phyloP scores from a whole-genome alignment of 352 stramenopile genomes.

The Pythium monospermum region DNA sequence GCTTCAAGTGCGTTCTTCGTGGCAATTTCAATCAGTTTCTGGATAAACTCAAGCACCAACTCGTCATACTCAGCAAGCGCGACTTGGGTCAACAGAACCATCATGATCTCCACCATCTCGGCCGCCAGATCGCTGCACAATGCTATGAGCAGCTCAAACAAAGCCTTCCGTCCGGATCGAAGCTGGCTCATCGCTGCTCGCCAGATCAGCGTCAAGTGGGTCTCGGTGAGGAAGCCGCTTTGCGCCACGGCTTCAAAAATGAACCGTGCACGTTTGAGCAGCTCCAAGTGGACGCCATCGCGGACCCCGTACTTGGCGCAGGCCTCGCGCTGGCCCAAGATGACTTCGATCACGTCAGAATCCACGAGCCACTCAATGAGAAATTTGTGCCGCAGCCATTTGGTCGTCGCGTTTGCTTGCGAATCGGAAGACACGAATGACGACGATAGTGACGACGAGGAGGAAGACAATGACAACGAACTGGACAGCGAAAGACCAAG shows the following conservation, averaged over 20 bases:
- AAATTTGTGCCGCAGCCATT: conserved; percentile 70
- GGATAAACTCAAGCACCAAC: conserved; percentile 70
- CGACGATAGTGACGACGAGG: conserved; percentile 4
- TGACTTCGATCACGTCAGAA: conserved; percentile 79
- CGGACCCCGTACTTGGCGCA: conserved; percentile 68
- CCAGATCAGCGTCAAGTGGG: conserved; percentile 74
- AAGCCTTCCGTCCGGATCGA: conserved; percentile 53
- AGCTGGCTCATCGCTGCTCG: conserved; percentile 63
- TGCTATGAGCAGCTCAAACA: conserved; percentile 71
- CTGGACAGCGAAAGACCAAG: conserved; percentile 12
- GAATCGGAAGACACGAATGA: conserved; percentile 22
- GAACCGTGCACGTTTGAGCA: conserved; percentile 69
- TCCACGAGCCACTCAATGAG: conserved; percentile 73
- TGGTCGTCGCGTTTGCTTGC: conserved; percentile 39
- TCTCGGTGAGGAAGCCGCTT: conserved; percentile 51
- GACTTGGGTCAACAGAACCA: conserved; percentile 72
- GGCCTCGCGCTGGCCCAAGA: conserved; percentile 62
- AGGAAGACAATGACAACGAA: conserved; percentile 12
- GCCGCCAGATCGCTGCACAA: conserved; percentile 62
- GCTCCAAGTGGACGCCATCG: conserved; percentile 75
- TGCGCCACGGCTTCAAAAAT: conserved; percentile 67
- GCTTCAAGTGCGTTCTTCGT: conserved; percentile 65
- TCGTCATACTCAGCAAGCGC: conserved; percentile 69
- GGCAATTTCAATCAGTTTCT: conserved; percentile 66
- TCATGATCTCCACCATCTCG: conserved; percentile 73